phyloP scores from a whole-genome alignment of 331 rosid genomes.

The Erythrophleum ivorense region DNA sequence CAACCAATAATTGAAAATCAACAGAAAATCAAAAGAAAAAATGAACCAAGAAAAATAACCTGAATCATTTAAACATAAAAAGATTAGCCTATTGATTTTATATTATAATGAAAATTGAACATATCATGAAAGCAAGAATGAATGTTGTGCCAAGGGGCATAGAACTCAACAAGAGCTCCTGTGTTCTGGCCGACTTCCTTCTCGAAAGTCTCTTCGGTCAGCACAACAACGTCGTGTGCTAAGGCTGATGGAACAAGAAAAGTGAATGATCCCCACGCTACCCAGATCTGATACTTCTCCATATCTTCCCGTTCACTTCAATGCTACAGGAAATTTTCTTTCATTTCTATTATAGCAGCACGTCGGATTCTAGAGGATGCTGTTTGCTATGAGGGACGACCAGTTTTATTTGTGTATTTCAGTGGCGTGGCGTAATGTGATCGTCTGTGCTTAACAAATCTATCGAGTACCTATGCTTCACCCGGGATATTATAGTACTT shows the following conservation, averaged over 20 bases:
- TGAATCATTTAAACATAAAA: conserved; percentile 10
- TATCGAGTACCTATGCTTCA: not conserved
- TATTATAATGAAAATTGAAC: not conserved
- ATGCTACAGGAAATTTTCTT: not conserved
- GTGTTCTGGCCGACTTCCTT: conserved; percentile 86
- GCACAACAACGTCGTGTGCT: conserved; percentile 84
- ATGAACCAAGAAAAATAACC: not conserved
- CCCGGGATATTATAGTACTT: not conserved
- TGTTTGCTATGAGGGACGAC: not conserved
- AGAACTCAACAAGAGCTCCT: conserved; percentile 93
- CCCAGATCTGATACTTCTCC: conserved; percentile 54
- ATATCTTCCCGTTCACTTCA: conserved; percentile 33
- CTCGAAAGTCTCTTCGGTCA: conserved; percentile 77
- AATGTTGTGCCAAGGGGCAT: conserved; percentile 79
- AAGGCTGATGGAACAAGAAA: conserved; percentile 48
- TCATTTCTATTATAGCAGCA: not conserved
- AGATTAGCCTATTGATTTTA: not conserved
- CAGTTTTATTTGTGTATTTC: not conserved
- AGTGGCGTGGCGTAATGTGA: not conserved
- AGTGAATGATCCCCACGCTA: conserved; percentile 55
- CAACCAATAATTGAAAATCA: not conserved
- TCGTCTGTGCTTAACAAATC: not conserved
- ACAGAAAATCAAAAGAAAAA: not conserved
- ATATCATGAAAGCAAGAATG: not conserved
- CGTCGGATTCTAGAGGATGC: not conserved